Base-by-base conservation (phyloP, 2,329 filamentous ascomycete genomes). In the Aschersonia sp. region DNA sequence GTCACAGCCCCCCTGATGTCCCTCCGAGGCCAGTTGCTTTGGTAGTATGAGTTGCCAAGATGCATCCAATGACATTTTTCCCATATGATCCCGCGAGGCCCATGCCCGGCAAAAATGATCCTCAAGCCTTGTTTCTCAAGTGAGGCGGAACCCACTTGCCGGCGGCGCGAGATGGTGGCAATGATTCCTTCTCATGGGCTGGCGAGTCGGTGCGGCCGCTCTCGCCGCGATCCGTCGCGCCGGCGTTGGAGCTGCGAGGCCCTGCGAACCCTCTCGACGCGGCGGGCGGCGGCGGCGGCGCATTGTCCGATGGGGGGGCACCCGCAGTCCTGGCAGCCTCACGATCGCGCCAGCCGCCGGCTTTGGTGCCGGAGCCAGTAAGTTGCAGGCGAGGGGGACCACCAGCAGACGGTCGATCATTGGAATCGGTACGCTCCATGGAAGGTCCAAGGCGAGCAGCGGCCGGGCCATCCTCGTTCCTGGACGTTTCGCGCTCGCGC, bases 281-380 rank as follows among this genome's bases (percentile, higher is more conserved):
- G 49, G 71, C 60, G 37, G 73, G 66, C 32, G 71, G 61, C 51
- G 73, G 66, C 32, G 71, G 61, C 51, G 71, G 65, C 63, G 57
- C 63, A 51, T 72, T 48, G 64, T 42, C 40, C 9, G 59, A 53
- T 42, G 56, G 52, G 10, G 57, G 57, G n/a, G 58, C 58, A 11
- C 55, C 58, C 8, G 60, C 56, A 37, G 67, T 60, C 56, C 57
- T 72, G 51, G 70, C 67, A 46, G 77, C 78, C 64, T 87, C 76
- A 57, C 83, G 81, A 33, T 87, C 83, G 63, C 84, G 80, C 85
- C 84, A 88, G 57, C 74, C 22, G 22, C 22, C 78, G 47, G 79
- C 71, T 68, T 79, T 82, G 61, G 62, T 70, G 55, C 77, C 75
- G 59, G 63, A 70, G 54, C 78, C 76, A 51, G 75, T 66, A 47